Conservation (phyloP, 495 filamentous ascomycete genomes). For the Aspergillus ostianus region DNA sequence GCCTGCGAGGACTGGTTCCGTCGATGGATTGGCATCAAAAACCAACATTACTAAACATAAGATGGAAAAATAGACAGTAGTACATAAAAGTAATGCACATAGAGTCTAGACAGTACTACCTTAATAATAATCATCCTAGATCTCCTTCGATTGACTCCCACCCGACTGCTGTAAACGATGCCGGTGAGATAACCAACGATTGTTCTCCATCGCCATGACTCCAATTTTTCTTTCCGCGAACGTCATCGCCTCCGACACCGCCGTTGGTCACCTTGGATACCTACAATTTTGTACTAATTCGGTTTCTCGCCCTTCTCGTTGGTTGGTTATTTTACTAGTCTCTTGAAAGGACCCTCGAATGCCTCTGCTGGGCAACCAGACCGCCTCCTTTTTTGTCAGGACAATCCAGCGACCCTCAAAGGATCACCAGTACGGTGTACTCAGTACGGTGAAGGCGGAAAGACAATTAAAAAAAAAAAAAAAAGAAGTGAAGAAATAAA, state of each 20-base stretch:
- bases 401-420: neutral
- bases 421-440: neutral
- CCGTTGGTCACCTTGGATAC: conserved; percentile 4
- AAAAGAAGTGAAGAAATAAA: too few species aligned
- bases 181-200: neutral
- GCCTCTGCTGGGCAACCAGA: neutral
- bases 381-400: neutral
- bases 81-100: neutral
- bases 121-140: too few species aligned
- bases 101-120: conserved; percentile 6
- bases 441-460: too few species aligned
- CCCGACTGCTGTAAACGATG: too few species aligned
- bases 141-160: too few species aligned
- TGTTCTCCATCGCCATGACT: neutral
- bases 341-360: too few species aligned
- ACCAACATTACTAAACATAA: too few species aligned
- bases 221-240: conserved; percentile 3
- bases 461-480: too few species aligned
- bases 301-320: conserved; percentile 7
- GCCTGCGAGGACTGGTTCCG: too few species aligned
- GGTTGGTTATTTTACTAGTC: neutral
- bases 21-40: too few species aligned
- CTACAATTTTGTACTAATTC: conserved; percentile 4
- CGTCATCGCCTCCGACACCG: conserved; percentile 15
- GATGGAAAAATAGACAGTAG: too few species aligned